Percentiles rank a stretch among this genome's conserved stretches.
phyloP scores from a whole-genome alignment of 2,329 filamentous ascomycete species.

The Fusarium sp. region DNA sequence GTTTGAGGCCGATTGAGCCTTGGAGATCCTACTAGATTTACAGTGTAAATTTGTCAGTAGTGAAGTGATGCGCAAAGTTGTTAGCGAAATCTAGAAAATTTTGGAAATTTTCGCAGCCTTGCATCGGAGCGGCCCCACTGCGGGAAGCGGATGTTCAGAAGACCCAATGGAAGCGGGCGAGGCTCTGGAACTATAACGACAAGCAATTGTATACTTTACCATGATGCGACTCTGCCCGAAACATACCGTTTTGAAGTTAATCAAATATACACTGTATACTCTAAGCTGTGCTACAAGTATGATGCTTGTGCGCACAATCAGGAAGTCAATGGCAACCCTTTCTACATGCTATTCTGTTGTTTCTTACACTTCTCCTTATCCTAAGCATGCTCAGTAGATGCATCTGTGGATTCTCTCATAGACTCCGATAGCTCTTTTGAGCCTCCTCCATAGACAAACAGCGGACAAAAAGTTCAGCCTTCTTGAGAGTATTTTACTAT shows the following conservation, averaged over 20 bases:
- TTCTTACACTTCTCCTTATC: background rate
- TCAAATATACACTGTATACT: background rate
- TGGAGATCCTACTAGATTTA: constrained; percentile 31
- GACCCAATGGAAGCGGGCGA: background rate
- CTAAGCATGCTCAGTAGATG: background rate
- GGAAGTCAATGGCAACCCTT: background rate
- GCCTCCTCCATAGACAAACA: too few species aligned
- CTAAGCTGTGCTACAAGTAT: background rate
- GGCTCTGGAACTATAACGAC: constrained; percentile 28
- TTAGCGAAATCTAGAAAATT: constrained; percentile 41
- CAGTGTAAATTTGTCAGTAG: constrained; percentile 8
- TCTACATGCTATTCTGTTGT: background rate
- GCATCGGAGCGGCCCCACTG: constrained; percentile 37
- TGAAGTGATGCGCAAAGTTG: constrained; percentile 25
- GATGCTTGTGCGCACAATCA: background rate
- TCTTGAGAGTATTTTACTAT: too few species aligned
- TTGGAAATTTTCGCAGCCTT: constrained; percentile 45
- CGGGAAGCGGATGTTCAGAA: constrained; percentile 34
- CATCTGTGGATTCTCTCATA: background rate
- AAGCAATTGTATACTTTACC: background rate
- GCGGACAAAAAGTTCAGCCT: too few species aligned
- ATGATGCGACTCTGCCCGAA: background rate
- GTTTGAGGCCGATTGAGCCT: constrained; percentile 20
- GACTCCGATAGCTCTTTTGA: too few species aligned
- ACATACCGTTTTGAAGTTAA: background rate